Conservation (phyloP, 805 yeast species). For the Lachancea sp. region DNA sequence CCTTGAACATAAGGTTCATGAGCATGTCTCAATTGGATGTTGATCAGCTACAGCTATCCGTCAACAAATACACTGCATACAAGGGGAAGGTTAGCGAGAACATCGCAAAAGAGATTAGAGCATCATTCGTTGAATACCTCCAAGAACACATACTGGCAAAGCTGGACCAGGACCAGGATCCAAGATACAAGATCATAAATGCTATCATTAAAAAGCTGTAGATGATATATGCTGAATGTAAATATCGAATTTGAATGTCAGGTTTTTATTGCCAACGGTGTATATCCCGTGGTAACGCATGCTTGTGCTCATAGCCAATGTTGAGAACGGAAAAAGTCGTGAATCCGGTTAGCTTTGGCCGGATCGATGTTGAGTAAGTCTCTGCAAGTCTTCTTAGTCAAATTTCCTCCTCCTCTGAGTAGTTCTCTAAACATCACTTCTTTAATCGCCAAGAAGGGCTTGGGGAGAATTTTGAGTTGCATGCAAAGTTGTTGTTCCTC, state of each 20-base stretch:
- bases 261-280: too few relatives aligned
- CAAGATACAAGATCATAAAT: conserved; percentile 27
- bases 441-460: conserved; percentile 89
- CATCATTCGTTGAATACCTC: conserved; percentile 28
- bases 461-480: conserved; percentile 77
- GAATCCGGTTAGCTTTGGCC: conserved; percentile 76
- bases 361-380: conserved; percentile 81
- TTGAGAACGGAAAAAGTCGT: conserved; percentile 88
- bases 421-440: conserved; percentile 85
- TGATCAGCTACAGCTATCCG: conserved; percentile 56
- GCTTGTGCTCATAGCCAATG: conserved; percentile 56
- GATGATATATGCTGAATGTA: conserved; percentile 1
- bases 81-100: conserved; percentile 37
- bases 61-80: conserved; percentile 64
- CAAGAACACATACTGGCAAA: conserved; percentile 32
- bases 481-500: conserved; percentile 86
- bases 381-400: conserved; percentile 80
- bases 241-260: too few relatives aligned
- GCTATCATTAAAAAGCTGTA: conserved; percentile 31
- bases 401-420: conserved; percentile 71
- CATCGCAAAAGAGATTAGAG: conserved; percentile 32
- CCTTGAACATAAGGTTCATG: conserved; percentile 58
- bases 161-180: conserved; percentile 23
- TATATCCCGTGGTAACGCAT: too few relatives aligned
- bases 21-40: conserved; percentile 38